Conservation (phyloP, 1,139 yeast species). For the Magnusiomyces tetraspermus region DNA sequence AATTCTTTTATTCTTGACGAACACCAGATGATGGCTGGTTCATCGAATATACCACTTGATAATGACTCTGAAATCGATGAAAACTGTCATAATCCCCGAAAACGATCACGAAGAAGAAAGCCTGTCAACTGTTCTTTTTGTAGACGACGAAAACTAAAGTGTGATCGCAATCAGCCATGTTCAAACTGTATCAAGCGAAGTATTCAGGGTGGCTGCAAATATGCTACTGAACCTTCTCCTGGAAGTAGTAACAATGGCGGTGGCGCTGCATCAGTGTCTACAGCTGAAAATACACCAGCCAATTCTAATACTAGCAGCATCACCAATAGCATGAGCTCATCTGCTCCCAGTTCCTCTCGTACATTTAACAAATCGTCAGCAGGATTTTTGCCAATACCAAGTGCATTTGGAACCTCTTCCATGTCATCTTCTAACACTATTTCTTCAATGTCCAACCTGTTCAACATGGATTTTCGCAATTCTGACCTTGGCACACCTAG, state of each 20-base stretch:
- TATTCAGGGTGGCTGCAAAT: slow-evolving; percentile 22
- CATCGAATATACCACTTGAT: too few relatives aligned
- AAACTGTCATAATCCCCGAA: neutral
- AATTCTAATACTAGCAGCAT: neutral
- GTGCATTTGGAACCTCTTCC: too few relatives aligned
- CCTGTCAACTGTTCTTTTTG: slow-evolving; percentile 29
- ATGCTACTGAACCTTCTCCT: slow-evolving; percentile 14
- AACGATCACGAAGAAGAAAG: slow-evolving; percentile 19
- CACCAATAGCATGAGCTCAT: too few relatives aligned
- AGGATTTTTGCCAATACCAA: too few relatives aligned
- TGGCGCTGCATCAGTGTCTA: neutral
- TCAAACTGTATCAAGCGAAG: slow-evolving; percentile 28
- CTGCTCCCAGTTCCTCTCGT: too few relatives aligned
- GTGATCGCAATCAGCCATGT: slow-evolving; percentile 32
- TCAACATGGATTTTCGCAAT: too few relatives aligned
- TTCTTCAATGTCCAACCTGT: too few relatives aligned
- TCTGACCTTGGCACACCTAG: too few relatives aligned
- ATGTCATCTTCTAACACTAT: too few relatives aligned
- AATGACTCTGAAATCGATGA: neutral
- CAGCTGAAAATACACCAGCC: neutral
- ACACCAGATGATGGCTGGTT: neutral
- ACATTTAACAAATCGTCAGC: too few relatives aligned
- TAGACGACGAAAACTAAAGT: slow-evolving; percentile 30
- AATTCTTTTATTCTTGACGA: too few relatives aligned
- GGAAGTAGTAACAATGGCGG: neutral